phyloP scores from a whole-genome alignment of 371 early-diverging fungal species.

The Encephalitozoon romaleae region DNA sequence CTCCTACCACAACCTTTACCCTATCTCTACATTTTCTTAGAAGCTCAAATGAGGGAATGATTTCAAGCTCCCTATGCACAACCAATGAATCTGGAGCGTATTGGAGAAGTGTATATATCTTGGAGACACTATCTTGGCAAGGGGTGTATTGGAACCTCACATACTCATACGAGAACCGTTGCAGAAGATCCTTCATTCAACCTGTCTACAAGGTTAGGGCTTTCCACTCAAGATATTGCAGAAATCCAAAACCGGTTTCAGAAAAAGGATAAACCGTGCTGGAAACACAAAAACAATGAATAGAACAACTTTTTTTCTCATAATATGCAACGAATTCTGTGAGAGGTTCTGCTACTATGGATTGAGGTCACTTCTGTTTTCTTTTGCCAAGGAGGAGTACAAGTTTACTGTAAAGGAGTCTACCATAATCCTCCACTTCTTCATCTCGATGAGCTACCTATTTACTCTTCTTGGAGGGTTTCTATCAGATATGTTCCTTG shows the following conservation, averaged over 20 bases:
- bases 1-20: neutral
- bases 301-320: constrained; percentile 50
- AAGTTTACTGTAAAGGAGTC: constrained; percentile 10
- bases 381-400: constrained; percentile 43
- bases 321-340: constrained; percentile 68
- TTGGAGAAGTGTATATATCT: neutral
- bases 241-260: neutral
- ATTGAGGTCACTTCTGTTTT: constrained; percentile 58
- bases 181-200: neutral
- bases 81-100: neutral
- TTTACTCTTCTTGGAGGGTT: constrained; percentile 70
- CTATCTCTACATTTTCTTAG: neutral
- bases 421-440: constrained; percentile 63
- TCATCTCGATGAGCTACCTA: constrained; percentile 70
- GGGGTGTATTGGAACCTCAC: neutral
- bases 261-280: neutral
- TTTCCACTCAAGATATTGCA: neutral
- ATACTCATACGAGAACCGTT: neutral
- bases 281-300: constrained; percentile 1
- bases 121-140: neutral
- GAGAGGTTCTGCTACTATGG: constrained; percentile 71
- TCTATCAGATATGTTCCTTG: constrained; percentile 69
- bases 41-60: neutral
- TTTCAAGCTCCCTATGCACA: neutral
- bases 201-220: neutral